These are phyloP conservation scores for Daedaleopsis nitida DNA, from an alignment of 768 basidiomycete genomes.

Conservation along the genomic window DNA sequence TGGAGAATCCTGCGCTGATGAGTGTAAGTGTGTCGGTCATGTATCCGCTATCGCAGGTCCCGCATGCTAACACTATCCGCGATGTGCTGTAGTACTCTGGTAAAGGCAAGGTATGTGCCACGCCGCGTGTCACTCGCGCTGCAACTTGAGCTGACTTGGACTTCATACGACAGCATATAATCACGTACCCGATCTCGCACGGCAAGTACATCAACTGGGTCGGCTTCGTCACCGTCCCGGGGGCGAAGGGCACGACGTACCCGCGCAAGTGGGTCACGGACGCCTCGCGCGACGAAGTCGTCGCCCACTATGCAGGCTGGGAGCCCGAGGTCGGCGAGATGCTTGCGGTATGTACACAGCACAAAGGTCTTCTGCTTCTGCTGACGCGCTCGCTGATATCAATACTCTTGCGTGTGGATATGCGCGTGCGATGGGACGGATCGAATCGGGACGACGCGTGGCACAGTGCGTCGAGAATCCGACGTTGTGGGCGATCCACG, in stretches of 20 bases:
- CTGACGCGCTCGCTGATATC: no score
- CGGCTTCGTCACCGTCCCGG: constrained; percentile 24
- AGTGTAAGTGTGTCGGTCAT: constrained; percentile 5
- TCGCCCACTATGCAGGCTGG: constrained; percentile 24
- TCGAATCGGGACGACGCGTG: no score
- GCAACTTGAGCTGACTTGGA: not conserved
- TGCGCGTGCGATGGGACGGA: no score
- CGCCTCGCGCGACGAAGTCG: constrained; percentile 24
- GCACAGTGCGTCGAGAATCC: constrained; percentile 26
- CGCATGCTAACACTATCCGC: no score
- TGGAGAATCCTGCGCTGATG: constrained; percentile 7
- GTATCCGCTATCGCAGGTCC: not conserved
- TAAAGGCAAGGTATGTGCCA: constrained; percentile 18
- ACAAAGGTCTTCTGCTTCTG: no score
- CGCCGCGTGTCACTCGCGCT: no score
- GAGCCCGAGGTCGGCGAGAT: constrained; percentile 30
- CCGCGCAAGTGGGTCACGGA: constrained; percentile 28
- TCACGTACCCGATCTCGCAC: constrained; percentile 30
- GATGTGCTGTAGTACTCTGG: constrained; percentile 19
- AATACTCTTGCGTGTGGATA: no score
- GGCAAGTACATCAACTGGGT: constrained; percentile 28
- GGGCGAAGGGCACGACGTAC: constrained; percentile 25
- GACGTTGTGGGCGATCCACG: constrained; percentile 29
- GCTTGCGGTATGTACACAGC: constrained; percentile 20
- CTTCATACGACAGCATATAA: constrained; percentile 23